A percentile compares a stretch with the other conserved stretches of the same genome.
phyloP scores from a whole-genome alignment of 129 eudicot genomes.

The Gnaphalium uliginosum region DNA sequence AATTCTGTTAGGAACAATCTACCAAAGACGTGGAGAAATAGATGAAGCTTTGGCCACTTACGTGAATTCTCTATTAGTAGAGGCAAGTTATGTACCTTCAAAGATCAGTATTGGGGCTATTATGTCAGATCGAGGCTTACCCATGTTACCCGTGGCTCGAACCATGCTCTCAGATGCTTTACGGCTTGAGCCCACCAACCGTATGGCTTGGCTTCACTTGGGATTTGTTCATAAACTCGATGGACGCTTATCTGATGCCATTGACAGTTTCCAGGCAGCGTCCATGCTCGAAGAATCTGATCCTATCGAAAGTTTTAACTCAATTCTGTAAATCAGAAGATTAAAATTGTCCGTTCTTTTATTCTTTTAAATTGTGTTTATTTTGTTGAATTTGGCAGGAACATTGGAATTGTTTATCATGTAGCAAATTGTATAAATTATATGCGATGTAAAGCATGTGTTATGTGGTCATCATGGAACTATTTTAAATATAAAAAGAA shows the following conservation, averaged over 20 bases:
- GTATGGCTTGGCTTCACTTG: slow-evolving; percentile 50
- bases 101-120: slow-evolving; percentile 66
- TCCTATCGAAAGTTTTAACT: slow-evolving; percentile 79
- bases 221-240: slow-evolving; percentile 79
- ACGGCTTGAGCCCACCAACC: slow-evolving; percentile 25
- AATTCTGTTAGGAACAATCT: slow-evolving; percentile 52
- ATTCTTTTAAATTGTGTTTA: slow-evolving; percentile 39
- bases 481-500: background rate
- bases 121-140: slow-evolving; percentile 53
- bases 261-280: slow-evolving; percentile 93
- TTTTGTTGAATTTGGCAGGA: slow-evolving; percentile 9
- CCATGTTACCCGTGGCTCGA: slow-evolving; percentile 74
- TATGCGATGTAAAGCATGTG: too few relatives aligned
- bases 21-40: slow-evolving; percentile 63
- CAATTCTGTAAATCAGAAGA: slow-evolving; percentile 42
- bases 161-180: slow-evolving; percentile 84
- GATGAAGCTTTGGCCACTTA: slow-evolving; percentile 73
- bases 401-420: background rate
- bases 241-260: slow-evolving; percentile 85
- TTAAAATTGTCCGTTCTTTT: slow-evolving; percentile 32
- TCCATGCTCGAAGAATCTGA: slow-evolving; percentile 93
- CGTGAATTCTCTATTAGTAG: slow-evolving; percentile 67
- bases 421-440: slow-evolving; percentile 13
- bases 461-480: background rate
- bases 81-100: slow-evolving; percentile 74